A percentile compares a stretch with the other conserved stretches of the same genome.
These are phyloP conservation scores for Diplodia intermedia DNA, from an alignment of 2,329 filamentous ascomycete species.

Conservation along the genomic window DNA sequence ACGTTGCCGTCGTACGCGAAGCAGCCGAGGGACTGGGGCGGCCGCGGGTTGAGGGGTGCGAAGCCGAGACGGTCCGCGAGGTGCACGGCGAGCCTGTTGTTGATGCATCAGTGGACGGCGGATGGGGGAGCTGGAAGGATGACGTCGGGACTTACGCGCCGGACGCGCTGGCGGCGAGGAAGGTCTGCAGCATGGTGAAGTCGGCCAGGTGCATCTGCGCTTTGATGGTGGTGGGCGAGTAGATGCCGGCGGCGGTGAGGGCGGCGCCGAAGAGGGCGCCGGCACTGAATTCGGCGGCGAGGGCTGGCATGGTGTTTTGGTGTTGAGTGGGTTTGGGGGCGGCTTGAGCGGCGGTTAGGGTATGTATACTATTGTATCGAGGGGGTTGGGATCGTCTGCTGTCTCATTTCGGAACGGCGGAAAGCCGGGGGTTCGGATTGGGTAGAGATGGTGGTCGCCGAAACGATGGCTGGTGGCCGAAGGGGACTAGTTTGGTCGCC, in stretches of 20 bases:
- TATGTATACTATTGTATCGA: no score
- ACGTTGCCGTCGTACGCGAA: constrained; percentile 70
- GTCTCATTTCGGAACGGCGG: no score
- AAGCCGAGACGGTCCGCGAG: constrained; percentile 55
- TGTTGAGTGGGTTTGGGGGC: no score
- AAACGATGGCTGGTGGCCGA: no score
- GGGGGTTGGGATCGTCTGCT: no score
- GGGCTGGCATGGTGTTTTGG: no score
- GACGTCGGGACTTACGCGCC: constrained; percentile 61
- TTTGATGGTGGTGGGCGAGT: constrained; percentile 65
- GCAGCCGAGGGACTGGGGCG: constrained; percentile 55
- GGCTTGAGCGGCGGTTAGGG: no score
- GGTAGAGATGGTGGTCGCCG: no score
- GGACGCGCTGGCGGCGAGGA: constrained; percentile 67
- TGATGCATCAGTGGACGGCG: no score
- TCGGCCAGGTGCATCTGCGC: constrained; percentile 66
- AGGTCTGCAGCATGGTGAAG: constrained; percentile 71
- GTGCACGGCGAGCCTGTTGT: constrained; percentile 54
- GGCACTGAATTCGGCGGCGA: constrained; percentile 7
- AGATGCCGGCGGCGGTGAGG: constrained; percentile 63
- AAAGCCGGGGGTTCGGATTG: no score
- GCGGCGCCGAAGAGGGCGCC: constrained; percentile 61
- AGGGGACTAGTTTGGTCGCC: no score
- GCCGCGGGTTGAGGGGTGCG: constrained; percentile 56
- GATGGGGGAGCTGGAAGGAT: no score